phyloP scores from a whole-genome alignment of 768 basidiomycete species.

The Boletus rubropictus region DNA sequence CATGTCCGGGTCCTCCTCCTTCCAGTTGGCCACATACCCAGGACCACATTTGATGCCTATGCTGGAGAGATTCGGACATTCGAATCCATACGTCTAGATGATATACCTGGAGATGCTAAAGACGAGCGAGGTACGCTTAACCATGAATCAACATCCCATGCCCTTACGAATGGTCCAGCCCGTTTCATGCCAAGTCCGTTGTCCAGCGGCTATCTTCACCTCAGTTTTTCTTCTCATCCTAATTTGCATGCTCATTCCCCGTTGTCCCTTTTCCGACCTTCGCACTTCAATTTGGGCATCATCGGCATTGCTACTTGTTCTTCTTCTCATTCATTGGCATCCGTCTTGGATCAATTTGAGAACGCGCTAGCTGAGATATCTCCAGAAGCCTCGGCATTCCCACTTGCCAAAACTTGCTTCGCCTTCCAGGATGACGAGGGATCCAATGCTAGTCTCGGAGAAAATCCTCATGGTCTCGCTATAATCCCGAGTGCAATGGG shows the following conservation, averaged over 20 bases:
- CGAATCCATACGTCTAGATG: slow-evolving; percentile 68
- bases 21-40: slow-evolving; percentile 74
- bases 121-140: slow-evolving; percentile 62
- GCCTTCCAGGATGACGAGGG: slow-evolving; percentile 69
- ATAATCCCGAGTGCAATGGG: slow-evolving; percentile 83
- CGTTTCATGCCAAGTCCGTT: slow-evolving; percentile 77
- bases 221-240: slow-evolving; percentile 73
- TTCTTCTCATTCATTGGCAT: slow-evolving; percentile 45
- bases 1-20: slow-evolving; percentile 81
- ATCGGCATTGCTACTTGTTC: slow-evolving; percentile 80
- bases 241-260: slow-evolving; percentile 61
- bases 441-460: slow-evolving; percentile 49
- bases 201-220: slow-evolving; percentile 75
- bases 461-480: slow-evolving; percentile 57
- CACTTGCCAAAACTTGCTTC: slow-evolving; percentile 76
- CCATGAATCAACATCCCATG: not conserved
- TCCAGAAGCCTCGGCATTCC: slow-evolving; percentile 61
- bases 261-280: slow-evolving; percentile 69
- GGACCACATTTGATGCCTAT: slow-evolving; percentile 67
- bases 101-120: slow-evolving; percentile 74
- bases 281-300: slow-evolving; percentile 80
- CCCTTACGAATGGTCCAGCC: slow-evolving; percentile 36
- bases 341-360: slow-evolving; percentile 62
- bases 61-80: slow-evolving; percentile 68
- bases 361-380: slow-evolving; percentile 59